These are phyloP conservation scores for Micromonas pusilla DNA, from an alignment of 139 green algal genomes.

Conservation along the genomic window DNA sequence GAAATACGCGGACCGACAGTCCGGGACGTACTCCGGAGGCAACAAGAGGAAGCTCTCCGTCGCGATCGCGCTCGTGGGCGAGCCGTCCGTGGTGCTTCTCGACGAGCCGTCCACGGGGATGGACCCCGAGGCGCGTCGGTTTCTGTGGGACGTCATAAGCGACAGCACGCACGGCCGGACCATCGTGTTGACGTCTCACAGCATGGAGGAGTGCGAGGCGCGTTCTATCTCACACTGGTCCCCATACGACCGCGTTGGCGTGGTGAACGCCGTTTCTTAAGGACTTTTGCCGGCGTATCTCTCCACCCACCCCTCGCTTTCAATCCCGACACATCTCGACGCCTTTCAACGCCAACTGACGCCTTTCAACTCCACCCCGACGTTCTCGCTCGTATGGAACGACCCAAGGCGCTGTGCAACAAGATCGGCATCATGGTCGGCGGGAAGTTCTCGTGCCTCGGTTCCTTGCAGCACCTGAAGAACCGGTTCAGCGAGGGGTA, in stretches of 20 bases:
- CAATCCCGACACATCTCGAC: too few relatives aligned
- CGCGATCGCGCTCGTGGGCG: constrained; percentile 49
- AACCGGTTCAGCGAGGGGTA: constrained; percentile 56
- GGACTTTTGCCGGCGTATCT: too few relatives aligned
- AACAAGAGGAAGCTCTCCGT: constrained; percentile 50
- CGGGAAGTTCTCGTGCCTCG: constrained; percentile 67
- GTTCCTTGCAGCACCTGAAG: constrained; percentile 79
- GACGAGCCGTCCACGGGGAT: constrained; percentile 57
- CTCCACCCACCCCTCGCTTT: too few relatives aligned
- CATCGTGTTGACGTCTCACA: constrained; percentile 73
- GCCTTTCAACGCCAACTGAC: too few relatives aligned
- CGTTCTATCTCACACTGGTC: too few relatives aligned
- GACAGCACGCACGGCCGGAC: constrained; percentile 34
- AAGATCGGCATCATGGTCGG: constrained; percentile 77
- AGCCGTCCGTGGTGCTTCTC: constrained; percentile 37
- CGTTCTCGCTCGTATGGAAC: too few relatives aligned
- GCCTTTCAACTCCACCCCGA: too few relatives aligned
- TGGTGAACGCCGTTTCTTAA: too few relatives aligned
- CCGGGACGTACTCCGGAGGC: constrained; percentile 40
- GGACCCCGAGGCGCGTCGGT: constrained; percentile 74
- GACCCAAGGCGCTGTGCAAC: constrained; percentile 66
- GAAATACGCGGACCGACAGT: constrained; percentile 19
- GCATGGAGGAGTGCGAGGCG: constrained; percentile 92
- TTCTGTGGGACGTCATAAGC: constrained; percentile 87
- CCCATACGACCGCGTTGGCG: too few relatives aligned